Percentiles rank a stretch among this genome's conserved stretches.
Conservation (phyloP, 306 rosid genomes). For the Trifolium pratense region DNA sequence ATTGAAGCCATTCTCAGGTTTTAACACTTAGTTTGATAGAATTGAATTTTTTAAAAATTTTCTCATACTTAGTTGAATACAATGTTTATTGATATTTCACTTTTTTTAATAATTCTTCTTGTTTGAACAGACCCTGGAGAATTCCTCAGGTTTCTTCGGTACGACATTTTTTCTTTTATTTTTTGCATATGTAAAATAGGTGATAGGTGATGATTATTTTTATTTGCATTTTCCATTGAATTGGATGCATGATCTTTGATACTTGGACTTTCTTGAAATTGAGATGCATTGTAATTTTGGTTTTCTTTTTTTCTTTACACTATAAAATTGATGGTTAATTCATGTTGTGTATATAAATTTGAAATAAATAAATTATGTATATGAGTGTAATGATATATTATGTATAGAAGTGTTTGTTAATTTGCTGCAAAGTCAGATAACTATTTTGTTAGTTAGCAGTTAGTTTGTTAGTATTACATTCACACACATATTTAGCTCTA, state of each 20-base stretch:
- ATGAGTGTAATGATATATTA: no score
- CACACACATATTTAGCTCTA: neutral
- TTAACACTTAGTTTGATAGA: neutral
- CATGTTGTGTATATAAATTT: no score
- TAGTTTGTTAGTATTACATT: neutral
- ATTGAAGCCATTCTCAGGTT: slow-evolving; percentile 94
- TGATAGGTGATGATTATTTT: neutral
- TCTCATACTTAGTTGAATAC: neutral
- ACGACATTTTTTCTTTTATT: slow-evolving; percentile 34
- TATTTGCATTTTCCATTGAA: neutral
- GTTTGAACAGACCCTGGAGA: slow-evolving; percentile 79
- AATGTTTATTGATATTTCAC: neutral
- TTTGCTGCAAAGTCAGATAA: neutral
- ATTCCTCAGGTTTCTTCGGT: slow-evolving; percentile 82
- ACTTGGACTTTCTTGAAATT: slow-evolving; percentile 7
- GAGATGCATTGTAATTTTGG: neutral
- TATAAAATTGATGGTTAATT: neutral
- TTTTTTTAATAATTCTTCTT: slow-evolving; percentile 46
- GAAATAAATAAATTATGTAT: no score
- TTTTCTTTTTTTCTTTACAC: neutral
- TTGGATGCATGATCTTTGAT: slow-evolving; percentile 18
- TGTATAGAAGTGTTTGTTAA: neutral
- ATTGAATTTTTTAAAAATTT: slow-evolving; percentile 31
- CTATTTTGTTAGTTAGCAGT: neutral
- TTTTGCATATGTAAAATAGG: neutral